Base-by-base conservation (phyloP, 441 rosid species). In the Bocquillonia castaneifolia region DNA sequence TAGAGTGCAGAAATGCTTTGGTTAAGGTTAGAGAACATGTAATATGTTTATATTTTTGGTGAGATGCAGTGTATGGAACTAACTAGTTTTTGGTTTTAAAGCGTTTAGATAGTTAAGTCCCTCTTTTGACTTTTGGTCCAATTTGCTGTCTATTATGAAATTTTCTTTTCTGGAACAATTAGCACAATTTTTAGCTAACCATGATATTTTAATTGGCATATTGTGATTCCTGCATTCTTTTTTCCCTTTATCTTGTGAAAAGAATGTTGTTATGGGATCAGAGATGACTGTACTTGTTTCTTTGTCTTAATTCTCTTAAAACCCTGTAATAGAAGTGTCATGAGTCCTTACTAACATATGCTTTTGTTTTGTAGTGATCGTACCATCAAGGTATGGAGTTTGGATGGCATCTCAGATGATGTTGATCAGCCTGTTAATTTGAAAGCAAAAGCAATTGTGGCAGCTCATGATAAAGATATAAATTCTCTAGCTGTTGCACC, bases 401-500 rank as follows among this genome's bases (percentile, higher is more conserved):
- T 85, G 57, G 94, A 90, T 75, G 88, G 81, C 45, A 73, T 86
- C 72, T 77, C 88, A 48, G 86, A 88, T 66, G 79, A 80, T 70
- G 61, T 58, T 4, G 86, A 81, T 68, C 85, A 86, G 68, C 89
- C 96, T 63, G 60, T 77, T 68, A 75, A 74, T 79, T 84, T 94
- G 81, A 94, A 87, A 81, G 79, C 89, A 56, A 92, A 87, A 84
- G 92, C 97, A 79, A 87, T 87, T 74, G 94, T 94, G 3, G 91
- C 94, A 45, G 98, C 97, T 37, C 99, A 94, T 74, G 89, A 87
- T 69, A 92, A 90, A 75, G 98, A 90, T 78, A 92, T 94, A 73
- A 94, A 91, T 81, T 88, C 97, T 0, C 73, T 92, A 72, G 98
- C 96, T 58, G 79, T 94, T 69, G 87, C 98, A 68, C 94, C 97